Evolutionary conservation across 805 yeast genomes (phyloP).

Genomic region (Jamesozyma rosinii): DNA sequence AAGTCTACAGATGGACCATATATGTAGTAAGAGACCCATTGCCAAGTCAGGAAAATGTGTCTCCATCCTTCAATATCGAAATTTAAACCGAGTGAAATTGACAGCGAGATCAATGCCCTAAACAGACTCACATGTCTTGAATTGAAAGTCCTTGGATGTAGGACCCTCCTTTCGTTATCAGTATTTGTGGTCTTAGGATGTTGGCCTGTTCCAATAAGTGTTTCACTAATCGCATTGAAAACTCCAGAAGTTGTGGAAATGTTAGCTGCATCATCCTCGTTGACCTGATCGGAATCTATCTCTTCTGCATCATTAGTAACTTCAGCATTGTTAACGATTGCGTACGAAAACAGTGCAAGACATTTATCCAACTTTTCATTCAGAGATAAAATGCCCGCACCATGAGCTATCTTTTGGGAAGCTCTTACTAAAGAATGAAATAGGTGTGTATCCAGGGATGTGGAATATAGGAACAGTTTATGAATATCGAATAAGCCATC

Average conservation of each 20-base stretch:
- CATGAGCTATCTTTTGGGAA: constrained; percentile 71
- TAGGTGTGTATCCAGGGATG: constrained; percentile 55
- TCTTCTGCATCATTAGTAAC: background rate
- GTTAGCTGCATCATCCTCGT: background rate
- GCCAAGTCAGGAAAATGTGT: constrained; percentile 51
- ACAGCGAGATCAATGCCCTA: constrained; percentile 68
- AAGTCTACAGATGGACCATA: constrained; percentile 46
- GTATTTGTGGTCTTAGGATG: background rate
- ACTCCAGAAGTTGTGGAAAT: constrained; percentile 5
- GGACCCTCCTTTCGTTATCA: constrained; percentile 7
- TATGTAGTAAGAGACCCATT: constrained; percentile 69
- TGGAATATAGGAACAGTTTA: constrained; percentile 47
- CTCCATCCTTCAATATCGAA: constrained; percentile 57
- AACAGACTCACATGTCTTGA: constrained; percentile 67
- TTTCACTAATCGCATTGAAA: constrained; percentile 18
- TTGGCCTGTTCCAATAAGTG: constrained; percentile 10
- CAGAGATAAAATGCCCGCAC: constrained; percentile 66
- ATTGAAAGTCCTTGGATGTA: constrained; percentile 41
- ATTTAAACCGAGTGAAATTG: constrained; percentile 72
- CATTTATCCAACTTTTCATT: constrained; percentile 49
- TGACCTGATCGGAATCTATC: background rate
- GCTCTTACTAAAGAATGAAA: constrained; percentile 63
- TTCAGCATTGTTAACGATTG: constrained; percentile 35
- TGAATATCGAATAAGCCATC: constrained; percentile 37
- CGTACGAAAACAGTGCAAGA: constrained; percentile 36